Evolutionary conservation across 1,284 basidiomycete species (phyloP).

Genomic region (Coniferiporia weirii): DNA sequence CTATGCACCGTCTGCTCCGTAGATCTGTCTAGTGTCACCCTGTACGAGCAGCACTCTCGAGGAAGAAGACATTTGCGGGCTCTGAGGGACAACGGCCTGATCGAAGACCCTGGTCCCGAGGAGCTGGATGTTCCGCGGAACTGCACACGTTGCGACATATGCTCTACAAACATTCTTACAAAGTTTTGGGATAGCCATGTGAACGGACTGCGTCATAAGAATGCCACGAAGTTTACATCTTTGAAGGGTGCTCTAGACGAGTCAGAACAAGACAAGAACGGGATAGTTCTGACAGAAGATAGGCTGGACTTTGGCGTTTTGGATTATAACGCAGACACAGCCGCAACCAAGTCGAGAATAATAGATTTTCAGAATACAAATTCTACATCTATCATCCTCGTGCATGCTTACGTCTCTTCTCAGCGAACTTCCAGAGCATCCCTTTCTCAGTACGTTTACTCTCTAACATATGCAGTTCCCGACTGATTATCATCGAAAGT

Average conservation of each 20-base stretch:
- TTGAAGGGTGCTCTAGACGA: conserved; percentile 20
- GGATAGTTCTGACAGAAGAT: conserved; percentile 20
- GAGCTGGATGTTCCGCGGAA: neutral
- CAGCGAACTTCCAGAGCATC: neutral
- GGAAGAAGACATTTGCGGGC: neutral
- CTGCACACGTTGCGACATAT: conserved; percentile 1
- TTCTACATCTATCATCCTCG: neutral
- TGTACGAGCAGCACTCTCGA: neutral
- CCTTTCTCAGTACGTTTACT: neutral
- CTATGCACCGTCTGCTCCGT: conserved; percentile 2
- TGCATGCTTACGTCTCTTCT: neutral
- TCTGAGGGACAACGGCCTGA: neutral
- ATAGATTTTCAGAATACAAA: neutral
- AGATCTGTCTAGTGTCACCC: neutral
- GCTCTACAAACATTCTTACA: neutral
- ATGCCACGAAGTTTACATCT: no score
- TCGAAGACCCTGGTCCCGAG: neutral
- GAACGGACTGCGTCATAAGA: neutral
- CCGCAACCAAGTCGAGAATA: neutral
- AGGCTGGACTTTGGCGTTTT: neutral
- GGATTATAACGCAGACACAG: neutral
- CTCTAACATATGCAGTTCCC: neutral
- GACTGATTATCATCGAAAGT: conserved; percentile 16
- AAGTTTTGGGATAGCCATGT: neutral
- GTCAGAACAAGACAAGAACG: conserved; percentile 34